Evolutionary conservation across 2,329 filamentous ascomycete species (phyloP).

Genomic region (Pseudocercospora fijiensis): DNA sequence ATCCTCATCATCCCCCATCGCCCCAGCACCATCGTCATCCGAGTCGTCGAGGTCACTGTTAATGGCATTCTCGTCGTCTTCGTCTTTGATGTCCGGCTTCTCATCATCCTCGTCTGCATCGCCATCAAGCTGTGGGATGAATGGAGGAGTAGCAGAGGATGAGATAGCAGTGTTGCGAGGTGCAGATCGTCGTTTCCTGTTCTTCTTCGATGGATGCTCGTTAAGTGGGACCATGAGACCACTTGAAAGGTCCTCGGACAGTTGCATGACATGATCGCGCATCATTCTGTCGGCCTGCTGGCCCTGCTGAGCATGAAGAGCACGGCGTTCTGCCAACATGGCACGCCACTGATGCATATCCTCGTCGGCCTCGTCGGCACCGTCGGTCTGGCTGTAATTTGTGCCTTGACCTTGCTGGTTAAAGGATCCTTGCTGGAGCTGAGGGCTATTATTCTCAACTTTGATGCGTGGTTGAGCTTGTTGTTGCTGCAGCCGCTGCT

Average conservation of each 20-base stretch:
- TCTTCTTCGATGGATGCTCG: conserved; percentile 44
- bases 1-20: conserved; percentile 63
- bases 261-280: conserved; percentile 64
- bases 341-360: conserved; percentile 58
- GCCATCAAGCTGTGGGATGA: conserved; percentile 55
- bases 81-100: conserved; percentile 46
- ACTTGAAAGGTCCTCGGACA: conserved; percentile 68
- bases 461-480: conserved; percentile 40
- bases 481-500: conserved; percentile 38
- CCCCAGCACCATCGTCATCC: conserved; percentile 65
- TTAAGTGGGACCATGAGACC: conserved; percentile 73
- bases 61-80: conserved; percentile 84
- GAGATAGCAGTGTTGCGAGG: conserved; percentile 10
- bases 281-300: conserved; percentile 66
- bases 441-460: conserved; percentile 35
- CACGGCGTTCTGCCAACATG: conserved; percentile 59
- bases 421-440: conserved; percentile 28
- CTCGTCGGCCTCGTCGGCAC: conserved; percentile 59
- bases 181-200: conserved; percentile 37
- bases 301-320: conserved; percentile 52
- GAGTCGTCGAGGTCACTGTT: conserved; percentile 97
- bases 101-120: conserved; percentile 54
- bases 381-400: conserved; percentile 70
- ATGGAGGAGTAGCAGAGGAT: conserved; percentile 12
- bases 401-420: conserved; percentile 42